Conservation (phyloP, 2,329 filamentous ascomycete species). For the Magnaporthiopsis incrustans region DNA sequence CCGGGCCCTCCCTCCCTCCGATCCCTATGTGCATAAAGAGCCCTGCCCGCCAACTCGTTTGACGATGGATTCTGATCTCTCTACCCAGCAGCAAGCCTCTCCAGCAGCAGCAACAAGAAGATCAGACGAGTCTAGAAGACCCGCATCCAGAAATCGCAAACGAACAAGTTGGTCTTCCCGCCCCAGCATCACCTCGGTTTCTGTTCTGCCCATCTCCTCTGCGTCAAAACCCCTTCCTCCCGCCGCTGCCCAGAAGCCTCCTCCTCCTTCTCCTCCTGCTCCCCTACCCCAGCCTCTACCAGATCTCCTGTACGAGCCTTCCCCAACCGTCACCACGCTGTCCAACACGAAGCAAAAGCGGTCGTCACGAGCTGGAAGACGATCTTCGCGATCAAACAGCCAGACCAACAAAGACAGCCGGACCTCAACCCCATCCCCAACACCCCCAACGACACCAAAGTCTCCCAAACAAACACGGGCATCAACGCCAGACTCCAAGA, state of each 20-base stretch:
- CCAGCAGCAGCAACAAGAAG: neutral
- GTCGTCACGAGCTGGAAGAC: neutral
- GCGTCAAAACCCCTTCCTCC: neutral
- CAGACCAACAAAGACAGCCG: neutral
- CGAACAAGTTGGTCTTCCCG: slow-evolving; percentile 3
- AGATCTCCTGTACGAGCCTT: neutral
- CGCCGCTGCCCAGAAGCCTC: neutral
- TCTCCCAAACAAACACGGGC: neutral
- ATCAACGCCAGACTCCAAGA: neutral
- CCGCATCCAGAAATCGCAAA: neutral
- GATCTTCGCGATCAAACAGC: neutral
- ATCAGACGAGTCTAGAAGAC: slow-evolving; percentile 4
- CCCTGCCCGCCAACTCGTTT: slow-evolving; percentile 1
- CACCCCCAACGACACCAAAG: neutral
- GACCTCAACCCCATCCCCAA: neutral
- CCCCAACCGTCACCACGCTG: neutral
- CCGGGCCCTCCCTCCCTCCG: slow-evolving; percentile 1
- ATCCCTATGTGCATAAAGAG: slow-evolving; percentile 1
- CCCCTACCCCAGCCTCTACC: neutral
- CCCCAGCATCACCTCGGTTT: neutral
- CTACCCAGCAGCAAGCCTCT: neutral
- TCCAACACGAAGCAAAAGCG: neutral
- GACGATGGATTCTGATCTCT: slow-evolving; percentile 3
- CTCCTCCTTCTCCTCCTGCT: neutral
- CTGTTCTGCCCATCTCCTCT: neutral